Evolutionary conservation across 345 rosid genomes (phyloP).

Genomic region (Linum lewisii): DNA sequence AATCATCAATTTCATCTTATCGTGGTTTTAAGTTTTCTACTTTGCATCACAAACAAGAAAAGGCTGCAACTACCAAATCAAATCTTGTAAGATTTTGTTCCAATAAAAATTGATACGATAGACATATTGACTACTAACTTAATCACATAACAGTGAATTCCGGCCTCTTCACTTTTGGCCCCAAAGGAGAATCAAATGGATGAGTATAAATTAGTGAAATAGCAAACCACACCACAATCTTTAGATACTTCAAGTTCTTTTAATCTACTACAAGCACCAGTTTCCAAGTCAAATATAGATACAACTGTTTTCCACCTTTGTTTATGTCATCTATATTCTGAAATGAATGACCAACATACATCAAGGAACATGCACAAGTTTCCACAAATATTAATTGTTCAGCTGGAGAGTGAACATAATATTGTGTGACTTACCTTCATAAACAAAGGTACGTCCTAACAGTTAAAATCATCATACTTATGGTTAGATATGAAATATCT

Average conservation of each 20-base stretch:
- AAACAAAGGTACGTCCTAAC: conserved; percentile 78
- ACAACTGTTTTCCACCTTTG: conserved; percentile 71
- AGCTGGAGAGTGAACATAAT: neutral
- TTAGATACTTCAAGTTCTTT: conserved; percentile 91
- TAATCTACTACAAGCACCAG: conserved; percentile 75
- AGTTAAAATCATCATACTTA: conserved; percentile 84
- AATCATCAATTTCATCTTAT: no score
- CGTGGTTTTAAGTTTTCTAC: no score
- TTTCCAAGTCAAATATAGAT: conserved; percentile 79
- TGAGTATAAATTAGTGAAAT: conserved; percentile 9
- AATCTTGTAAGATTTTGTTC: no score
- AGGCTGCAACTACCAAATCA: no score
- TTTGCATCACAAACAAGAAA: no score
- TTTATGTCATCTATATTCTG: conserved; percentile 87
- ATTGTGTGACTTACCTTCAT: conserved; percentile 48
- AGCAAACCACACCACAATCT: conserved; percentile 90
- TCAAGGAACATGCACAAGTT: neutral
- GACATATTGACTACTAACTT: no score
- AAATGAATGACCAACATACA: conserved; percentile 16
- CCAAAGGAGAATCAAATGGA: no score
- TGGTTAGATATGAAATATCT: no score
- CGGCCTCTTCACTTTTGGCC: no score
- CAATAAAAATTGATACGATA: no score
- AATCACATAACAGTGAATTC: no score
- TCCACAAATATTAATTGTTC: neutral